phyloP scores from a whole-genome alignment of 805 yeast species.

The Hanseniaspora thailandica region DNA sequence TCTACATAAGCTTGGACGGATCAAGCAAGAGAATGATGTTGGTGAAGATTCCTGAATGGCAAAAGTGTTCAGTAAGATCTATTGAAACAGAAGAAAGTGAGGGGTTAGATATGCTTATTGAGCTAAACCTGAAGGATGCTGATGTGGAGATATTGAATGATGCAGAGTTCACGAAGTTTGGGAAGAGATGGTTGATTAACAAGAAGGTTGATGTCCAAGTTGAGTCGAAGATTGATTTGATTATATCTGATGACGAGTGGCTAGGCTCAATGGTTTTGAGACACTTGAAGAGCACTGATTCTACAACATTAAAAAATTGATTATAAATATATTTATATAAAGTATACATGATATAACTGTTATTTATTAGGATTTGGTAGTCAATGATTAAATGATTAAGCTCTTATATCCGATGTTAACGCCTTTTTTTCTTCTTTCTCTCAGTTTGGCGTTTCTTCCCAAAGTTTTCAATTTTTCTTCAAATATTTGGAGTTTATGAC shows the following conservation, averaged over 20 bases:
- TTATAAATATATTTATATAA: no score
- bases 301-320: background rate
- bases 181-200: slow-evolving; percentile 9
- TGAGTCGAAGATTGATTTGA: slow-evolving; percentile 2
- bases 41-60: slow-evolving; percentile 11
- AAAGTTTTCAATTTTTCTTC: no score
- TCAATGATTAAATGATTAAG: no score
- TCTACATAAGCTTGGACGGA: background rate
- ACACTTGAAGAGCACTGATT: slow-evolving; percentile 5
- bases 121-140: slow-evolving; percentile 3
- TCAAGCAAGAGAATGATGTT: slow-evolving; percentile 6
- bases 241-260: slow-evolving; percentile 12
- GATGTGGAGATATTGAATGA: slow-evolving; percentile 9
- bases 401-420: no score
- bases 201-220: slow-evolving; percentile 3
- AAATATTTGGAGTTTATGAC: no score
- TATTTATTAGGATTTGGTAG: no score
- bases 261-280: slow-evolving; percentile 12
- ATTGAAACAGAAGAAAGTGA: background rate
- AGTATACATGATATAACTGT: no score
- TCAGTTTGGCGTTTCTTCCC: no score
- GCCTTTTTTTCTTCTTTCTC: no score
- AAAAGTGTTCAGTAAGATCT: slow-evolving; percentile 5
- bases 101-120: slow-evolving; percentile 7
- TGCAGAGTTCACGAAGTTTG: slow-evolving; percentile 11